A percentile compares a stretch with the other conserved stretches of the same genome.
Evolutionary conservation across 148 eudicot species (phyloP).

Genomic region (Persicaria maculosa): DNA sequence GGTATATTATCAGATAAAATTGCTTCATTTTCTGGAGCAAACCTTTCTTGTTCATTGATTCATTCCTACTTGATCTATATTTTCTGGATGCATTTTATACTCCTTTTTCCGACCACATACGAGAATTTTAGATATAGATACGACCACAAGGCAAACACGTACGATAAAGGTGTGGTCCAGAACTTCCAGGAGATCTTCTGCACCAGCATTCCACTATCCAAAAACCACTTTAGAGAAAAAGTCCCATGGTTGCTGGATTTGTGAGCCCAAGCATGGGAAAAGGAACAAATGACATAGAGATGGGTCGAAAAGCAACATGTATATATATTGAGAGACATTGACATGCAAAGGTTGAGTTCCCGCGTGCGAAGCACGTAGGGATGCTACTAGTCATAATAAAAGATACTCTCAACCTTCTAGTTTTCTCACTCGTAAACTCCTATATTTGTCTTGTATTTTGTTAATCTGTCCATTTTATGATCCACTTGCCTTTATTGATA

Average conservation of each 20-base stretch:
- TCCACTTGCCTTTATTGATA: too few species aligned
- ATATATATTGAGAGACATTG: too few species aligned
- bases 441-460: too few species aligned
- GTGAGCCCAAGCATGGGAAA: slow-evolving; percentile 96
- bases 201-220: slow-evolving; percentile 52
- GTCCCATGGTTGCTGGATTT: slow-evolving; percentile 68
- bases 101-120: slow-evolving; percentile 70
- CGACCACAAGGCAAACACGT: slow-evolving; percentile 81
- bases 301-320: slow-evolving; percentile 85
- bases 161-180: slow-evolving; percentile 71
- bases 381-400: too few species aligned
- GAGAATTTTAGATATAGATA: slow-evolving; percentile 93
- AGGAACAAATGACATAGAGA: slow-evolving; percentile 76
- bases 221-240: slow-evolving; percentile 68
- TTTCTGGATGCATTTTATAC: background rate
- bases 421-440: too few species aligned
- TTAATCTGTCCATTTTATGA: too few species aligned
- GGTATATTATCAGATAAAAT: slow-evolving; percentile 25
- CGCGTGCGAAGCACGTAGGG: too few species aligned
- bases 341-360: too few species aligned
- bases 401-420: too few species aligned
- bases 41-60: background rate
- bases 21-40: background rate
- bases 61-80: background rate
- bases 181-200: slow-evolving; percentile 84